Conservation (phyloP, 192 early-diverging fungal species). For the Backusella luteola region DNA sequence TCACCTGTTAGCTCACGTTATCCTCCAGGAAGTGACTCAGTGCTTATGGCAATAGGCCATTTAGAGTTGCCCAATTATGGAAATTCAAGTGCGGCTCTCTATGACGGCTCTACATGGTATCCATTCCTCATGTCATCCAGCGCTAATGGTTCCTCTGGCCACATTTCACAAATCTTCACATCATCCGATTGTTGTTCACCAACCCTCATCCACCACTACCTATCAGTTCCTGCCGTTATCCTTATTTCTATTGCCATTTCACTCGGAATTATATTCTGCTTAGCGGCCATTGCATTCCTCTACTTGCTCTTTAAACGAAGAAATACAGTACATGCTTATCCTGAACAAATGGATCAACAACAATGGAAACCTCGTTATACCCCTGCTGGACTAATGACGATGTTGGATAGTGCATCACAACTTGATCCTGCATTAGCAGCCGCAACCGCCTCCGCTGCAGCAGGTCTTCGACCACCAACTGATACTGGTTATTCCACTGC, state of each 20-base stretch:
- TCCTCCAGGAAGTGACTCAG: conserved; percentile 11
- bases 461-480: neutral
- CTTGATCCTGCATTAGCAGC: conserved; percentile 7
- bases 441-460: neutral
- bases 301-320: conserved; percentile 38
- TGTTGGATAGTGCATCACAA: conserved; percentile 23
- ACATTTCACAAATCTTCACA: conserved; percentile 25
- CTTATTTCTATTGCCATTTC: conserved; percentile 69
- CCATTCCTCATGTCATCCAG: conserved; percentile 41
- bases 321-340: conserved; percentile 8
- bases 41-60: conserved; percentile 43
- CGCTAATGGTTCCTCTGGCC: conserved; percentile 20
- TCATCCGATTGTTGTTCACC: conserved; percentile 1
- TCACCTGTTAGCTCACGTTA: conserved; percentile 9
- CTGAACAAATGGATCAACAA: conserved; percentile 11
- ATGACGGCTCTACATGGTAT: conserved; percentile 47
- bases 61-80: conserved; percentile 40
- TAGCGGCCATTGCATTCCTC: conserved; percentile 57
- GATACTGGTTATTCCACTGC: neutral
- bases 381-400: conserved; percentile 4
- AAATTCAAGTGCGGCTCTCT: conserved; percentile 43
- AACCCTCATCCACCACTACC: conserved; percentile 11
- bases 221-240: conserved; percentile 61
- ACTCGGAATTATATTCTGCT: conserved; percentile 59
- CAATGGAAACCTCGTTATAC: conserved; percentile 16